Conservation (phyloP, 2,329 filamentous ascomycete genomes). For the Fusarium poae region DNA sequence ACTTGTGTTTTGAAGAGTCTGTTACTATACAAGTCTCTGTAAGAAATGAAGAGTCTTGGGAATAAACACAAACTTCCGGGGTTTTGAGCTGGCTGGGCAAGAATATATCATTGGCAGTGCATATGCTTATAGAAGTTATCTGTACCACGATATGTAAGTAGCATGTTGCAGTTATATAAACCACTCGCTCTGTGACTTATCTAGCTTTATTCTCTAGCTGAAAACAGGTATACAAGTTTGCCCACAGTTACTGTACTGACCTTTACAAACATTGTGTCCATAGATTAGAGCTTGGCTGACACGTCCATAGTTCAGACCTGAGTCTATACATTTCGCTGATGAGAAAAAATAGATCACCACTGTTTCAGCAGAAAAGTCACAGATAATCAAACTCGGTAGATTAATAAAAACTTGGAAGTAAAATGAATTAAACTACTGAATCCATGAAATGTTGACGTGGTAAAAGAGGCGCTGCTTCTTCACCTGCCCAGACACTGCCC, state of each 20-base stretch:
- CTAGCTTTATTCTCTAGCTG: background rate
- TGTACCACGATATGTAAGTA: background rate
- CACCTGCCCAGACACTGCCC: constrained; percentile 58
- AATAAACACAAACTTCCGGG: background rate
- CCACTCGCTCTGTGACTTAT: background rate
- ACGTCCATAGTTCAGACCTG: background rate
- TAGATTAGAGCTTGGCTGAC: background rate
- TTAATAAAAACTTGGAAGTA: background rate
- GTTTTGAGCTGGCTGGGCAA: rapidly evolving
- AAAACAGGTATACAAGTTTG: background rate
- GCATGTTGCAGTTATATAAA: background rate
- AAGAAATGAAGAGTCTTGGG: background rate
- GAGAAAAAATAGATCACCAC: background rate
- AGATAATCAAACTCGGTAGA: background rate
- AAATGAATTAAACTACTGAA: background rate
- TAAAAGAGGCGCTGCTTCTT: constrained; percentile 48
- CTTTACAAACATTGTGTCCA: background rate
- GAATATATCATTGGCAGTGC: background rate
- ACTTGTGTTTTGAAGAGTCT: background rate
- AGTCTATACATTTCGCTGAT: background rate
- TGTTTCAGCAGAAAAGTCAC: background rate
- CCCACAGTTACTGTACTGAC: background rate
- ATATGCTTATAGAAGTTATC: background rate
- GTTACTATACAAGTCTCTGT: background rate
- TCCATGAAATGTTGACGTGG: background rate